A percentile compares a stretch with the other conserved stretches of the same genome.
phyloP scores from a whole-genome alignment of 2,329 filamentous ascomycete species.

The Lachnellula subtilissima region DNA sequence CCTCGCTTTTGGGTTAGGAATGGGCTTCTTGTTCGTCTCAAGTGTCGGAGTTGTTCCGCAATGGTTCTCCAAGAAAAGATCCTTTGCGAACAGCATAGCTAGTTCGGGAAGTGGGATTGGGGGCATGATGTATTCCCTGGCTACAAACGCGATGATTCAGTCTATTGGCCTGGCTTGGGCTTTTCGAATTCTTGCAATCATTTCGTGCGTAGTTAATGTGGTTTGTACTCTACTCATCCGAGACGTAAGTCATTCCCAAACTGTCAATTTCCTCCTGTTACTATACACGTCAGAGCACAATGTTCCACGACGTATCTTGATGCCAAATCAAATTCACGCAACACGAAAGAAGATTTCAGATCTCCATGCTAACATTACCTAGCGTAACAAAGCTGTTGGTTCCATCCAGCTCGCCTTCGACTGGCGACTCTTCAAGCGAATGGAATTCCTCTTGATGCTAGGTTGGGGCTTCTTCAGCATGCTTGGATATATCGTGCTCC shows the following conservation, averaged over 20 bases:
- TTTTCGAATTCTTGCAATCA: constrained; percentile 48
- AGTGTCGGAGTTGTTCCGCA: constrained; percentile 56
- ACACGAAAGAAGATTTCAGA: not conserved
- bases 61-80: constrained; percentile 54
- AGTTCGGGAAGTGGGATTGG: constrained; percentile 66
- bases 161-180: constrained; percentile 50
- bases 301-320: not conserved
- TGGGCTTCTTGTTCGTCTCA: constrained; percentile 71
- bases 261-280: not conserved
- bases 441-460: constrained; percentile 61
- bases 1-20: constrained; percentile 69
- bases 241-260: constrained; percentile 40
- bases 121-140: constrained; percentile 54
- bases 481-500: constrained; percentile 69
- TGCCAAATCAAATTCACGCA: not conserved
- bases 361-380: not conserved
- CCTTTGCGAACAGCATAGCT: constrained; percentile 58
- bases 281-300: not conserved
- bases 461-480: constrained; percentile 67
- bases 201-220: constrained; percentile 60
- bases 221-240: constrained; percentile 58
- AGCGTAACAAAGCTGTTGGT: constrained; percentile 64
- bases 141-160: constrained; percentile 50
- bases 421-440: constrained; percentile 52
- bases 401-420: constrained; percentile 65